A percentile compares a stretch with the other conserved stretches of the same genome.
These are phyloP conservation scores for Candida nemodendra DNA, from an alignment of 805 yeast species.

Conservation along the genomic window DNA sequence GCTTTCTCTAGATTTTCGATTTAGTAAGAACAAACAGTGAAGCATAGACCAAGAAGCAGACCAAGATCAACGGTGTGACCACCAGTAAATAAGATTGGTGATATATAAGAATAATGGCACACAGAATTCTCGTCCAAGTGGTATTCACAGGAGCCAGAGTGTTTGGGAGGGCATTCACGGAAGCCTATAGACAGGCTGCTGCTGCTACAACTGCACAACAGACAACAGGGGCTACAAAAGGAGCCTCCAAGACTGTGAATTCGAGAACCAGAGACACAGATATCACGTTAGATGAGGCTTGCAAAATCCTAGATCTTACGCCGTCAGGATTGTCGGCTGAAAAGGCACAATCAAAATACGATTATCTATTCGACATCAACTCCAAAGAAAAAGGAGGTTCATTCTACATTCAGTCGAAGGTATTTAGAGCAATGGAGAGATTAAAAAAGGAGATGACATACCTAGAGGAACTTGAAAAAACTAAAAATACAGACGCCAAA, in stretches of 20 bases:
- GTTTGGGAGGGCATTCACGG: conserved; percentile 93
- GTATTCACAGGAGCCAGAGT: conserved; percentile 93
- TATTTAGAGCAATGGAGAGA: conserved; percentile 91
- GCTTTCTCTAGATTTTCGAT: too few species aligned
- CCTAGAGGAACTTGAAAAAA: conserved; percentile 42
- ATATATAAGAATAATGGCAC: too few species aligned
- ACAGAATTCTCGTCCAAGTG: conserved; percentile 85
- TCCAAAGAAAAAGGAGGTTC: conserved; percentile 95
- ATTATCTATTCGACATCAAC: conserved; percentile 82
- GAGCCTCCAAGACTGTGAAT: conserved; percentile 39
- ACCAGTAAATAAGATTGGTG: too few species aligned
- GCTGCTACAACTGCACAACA: conserved; percentile 78
- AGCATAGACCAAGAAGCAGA: too few species aligned
- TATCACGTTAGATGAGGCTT: conserved; percentile 82
- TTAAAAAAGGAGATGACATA: conserved; percentile 73
- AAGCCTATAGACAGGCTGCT: conserved; percentile 96
- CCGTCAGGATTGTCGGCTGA: conserved; percentile 52
- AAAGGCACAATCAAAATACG: conserved; percentile 66
- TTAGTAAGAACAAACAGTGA: too few species aligned
- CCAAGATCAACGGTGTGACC: too few species aligned
- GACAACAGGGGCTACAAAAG: conserved; percentile 30
- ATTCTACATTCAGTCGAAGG: conserved; percentile 89
- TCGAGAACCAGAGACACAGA: conserved; percentile 66
- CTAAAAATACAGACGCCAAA: conserved; percentile 18
- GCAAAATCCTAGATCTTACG: conserved; percentile 84